Percentiles rank a stretch among this genome's conserved stretches.
Evolutionary conservation across 768 basidiomycete species (phyloP).

Genomic region (Steccherinum ochraceum): DNA sequence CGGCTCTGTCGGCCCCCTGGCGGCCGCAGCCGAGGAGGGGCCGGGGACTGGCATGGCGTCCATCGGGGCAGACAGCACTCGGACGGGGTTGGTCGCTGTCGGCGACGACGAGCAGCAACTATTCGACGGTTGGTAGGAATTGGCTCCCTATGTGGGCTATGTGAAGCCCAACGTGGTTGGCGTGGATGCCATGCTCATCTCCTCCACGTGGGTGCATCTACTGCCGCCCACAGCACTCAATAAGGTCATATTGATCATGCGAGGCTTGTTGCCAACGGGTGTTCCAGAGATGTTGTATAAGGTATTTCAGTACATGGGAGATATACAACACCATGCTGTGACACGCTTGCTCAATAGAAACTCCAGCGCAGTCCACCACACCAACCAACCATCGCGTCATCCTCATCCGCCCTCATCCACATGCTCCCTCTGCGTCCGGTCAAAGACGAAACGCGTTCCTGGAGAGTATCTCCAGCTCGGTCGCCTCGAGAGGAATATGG

Average conservation of each 20-base stretch:
- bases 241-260: conserved; percentile 1
- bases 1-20: conserved; percentile 7
- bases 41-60: not conserved
- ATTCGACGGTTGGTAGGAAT: not conserved
- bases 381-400: not conserved
- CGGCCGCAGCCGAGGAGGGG: not conserved
- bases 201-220: not conserved
- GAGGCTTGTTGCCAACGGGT: not conserved
- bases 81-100: conserved; percentile 10
- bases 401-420: not conserved
- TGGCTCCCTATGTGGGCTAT: not conserved
- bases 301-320: not conserved
- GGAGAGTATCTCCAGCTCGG: conserved; percentile 28
- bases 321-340: not conserved
- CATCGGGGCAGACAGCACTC: conserved; percentile 5
- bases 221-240: not conserved
- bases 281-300: not conserved
- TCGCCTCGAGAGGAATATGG: conserved; percentile 32
- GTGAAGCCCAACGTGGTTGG: conserved; percentile 10
- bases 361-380: not conserved
- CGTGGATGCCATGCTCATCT: conserved; percentile 3
- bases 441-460: conserved; percentile 16
- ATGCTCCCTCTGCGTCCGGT: not conserved
- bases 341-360: not conserved
- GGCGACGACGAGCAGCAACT: conserved; percentile 7